Base-by-base conservation (phyloP, 78 protist genomes). In the Trichosphaerium sp. region DNA sequence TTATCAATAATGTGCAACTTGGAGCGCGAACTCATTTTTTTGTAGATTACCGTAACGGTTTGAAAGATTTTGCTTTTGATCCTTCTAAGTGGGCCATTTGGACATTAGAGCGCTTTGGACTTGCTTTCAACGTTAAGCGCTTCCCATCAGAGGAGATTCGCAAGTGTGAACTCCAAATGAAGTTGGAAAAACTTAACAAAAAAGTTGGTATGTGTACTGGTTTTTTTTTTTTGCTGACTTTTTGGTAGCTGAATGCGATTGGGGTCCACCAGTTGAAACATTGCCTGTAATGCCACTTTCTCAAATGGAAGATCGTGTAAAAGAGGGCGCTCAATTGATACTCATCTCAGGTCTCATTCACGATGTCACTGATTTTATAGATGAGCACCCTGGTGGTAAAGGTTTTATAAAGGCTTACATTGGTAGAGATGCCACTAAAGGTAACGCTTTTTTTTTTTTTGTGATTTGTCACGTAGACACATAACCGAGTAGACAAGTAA, bases 11-110 rank as follows among this genome's bases (percentile, higher is more conserved):
- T n/a, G n/a, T n/a, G n/a, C n/a, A n/a, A n/a, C n/a, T n/a, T n/a
- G n/a, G n/a, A n/a, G n/a, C n/a, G n/a, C n/a, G n/a, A n/a, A n/a
- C n/a, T n/a, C n/a, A n/a, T n/a, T n/a, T n/a, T n/a, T n/a, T n/a
- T n/a, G n/a, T n/a, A n/a, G 92, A 88, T 63, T 88, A 82, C 66
- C 81, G 92, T 47, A 88, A 88, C 54, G 92, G 83, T 39, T 70
- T 85, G 55, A 77, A 68, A 28, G 43, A 38, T 44, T 71, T 64
- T 18, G 85, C 78, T 42, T 88, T 76, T 28, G 92, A 88, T 41
- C 92, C 92, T 28, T 77, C 88, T 54, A 88, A 88, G 51, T 88
- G 92, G 92, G 49, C 75, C 37, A 88, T 88, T 56, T 12, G 6
- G 26, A 11, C 38, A 69, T 62, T 66, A 12, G 52, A 57, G 7